These are phyloP conservation scores for Theileria orientalis DNA, from an alignment of 169 alveolate genomes.

Conservation along the genomic window DNA sequence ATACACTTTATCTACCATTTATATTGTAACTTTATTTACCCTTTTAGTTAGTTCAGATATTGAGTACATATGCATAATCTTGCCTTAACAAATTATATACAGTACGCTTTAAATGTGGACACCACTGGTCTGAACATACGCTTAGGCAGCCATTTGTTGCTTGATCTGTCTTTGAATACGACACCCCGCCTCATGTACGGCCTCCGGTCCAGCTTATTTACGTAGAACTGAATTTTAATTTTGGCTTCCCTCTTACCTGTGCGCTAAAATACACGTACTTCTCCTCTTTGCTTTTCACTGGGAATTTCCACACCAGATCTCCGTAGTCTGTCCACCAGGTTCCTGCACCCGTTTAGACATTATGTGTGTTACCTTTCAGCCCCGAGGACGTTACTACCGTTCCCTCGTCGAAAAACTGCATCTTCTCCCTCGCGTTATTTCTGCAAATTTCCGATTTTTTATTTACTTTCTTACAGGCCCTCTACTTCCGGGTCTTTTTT, in stretches of 20 bases:
- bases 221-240: conserved; percentile 23
- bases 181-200: conserved; percentile 64
- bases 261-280: conserved; percentile 49
- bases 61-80: not conserved
- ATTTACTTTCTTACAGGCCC: conserved; percentile 16
- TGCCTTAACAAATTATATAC: not conserved
- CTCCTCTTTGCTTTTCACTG: conserved; percentile 10
- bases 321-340: conserved; percentile 62
- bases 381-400: conserved; percentile 36
- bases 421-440: conserved; percentile 15
- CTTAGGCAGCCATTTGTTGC: conserved; percentile 38
- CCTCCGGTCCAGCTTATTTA: conserved; percentile 35
- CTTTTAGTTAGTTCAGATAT: no score
- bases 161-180: conserved; percentile 48
- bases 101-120: conserved; percentile 45
- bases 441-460: not conserved
- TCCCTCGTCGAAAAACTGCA: conserved; percentile 56
- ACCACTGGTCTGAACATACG: conserved; percentile 56
- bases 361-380: conserved; percentile 21
- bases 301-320: conserved; percentile 50
- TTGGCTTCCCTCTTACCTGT: conserved; percentile 29
- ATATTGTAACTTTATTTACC: no score
- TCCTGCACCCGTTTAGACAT: conserved; percentile 8
- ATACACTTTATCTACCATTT: no score
- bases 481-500: conserved; percentile 12